Evolutionary conservation across 2,329 filamentous ascomycete genomes (phyloP).

Genomic region (Penicillium sp.): DNA sequence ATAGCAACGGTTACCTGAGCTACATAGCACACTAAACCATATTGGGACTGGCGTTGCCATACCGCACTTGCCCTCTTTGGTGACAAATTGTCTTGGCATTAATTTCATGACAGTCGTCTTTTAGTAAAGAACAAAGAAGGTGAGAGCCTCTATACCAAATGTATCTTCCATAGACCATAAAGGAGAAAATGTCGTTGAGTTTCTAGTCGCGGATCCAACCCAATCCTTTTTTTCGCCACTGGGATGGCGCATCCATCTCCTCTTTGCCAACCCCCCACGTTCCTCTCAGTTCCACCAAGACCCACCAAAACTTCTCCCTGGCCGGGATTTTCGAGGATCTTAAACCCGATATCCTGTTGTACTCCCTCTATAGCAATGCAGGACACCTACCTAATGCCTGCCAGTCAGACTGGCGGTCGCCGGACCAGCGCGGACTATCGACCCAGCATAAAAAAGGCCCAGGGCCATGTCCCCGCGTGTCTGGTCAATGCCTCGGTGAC

Average conservation of each 20-base stretch:
- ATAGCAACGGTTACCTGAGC: slow-evolving; percentile 41
- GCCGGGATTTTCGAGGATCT: slow-evolving; percentile 27
- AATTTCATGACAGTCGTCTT: not conserved
- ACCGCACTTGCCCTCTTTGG: slow-evolving; percentile 50
- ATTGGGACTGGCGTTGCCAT: slow-evolving; percentile 44
- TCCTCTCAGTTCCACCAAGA: slow-evolving; percentile 30
- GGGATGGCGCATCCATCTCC: slow-evolving; percentile 33
- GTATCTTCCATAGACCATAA: not conserved
- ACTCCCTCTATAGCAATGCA: slow-evolving; percentile 46
- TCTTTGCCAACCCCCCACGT: slow-evolving; percentile 19
- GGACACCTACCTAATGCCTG: slow-evolving; percentile 89
- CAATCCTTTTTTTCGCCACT: not conserved
- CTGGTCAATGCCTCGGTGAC: slow-evolving; percentile 97
- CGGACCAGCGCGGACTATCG: slow-evolving; percentile 68
- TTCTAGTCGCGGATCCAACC: slow-evolving; percentile 1
- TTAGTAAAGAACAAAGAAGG: not conserved
- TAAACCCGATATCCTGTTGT: slow-evolving; percentile 24
- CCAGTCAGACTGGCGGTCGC: slow-evolving; percentile 69
- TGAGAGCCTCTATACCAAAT: not conserved
- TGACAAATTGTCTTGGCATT: slow-evolving; percentile 30
- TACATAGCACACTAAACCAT: slow-evolving; percentile 30
- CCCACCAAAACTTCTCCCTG: slow-evolving; percentile 30
- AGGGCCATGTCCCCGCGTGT: slow-evolving; percentile 82
- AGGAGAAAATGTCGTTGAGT: not conserved
- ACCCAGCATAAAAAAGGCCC: slow-evolving; percentile 75